phyloP scores from a whole-genome alignment of 2,329 filamentous ascomycete species.

The Colletotrichum scovillei region DNA sequence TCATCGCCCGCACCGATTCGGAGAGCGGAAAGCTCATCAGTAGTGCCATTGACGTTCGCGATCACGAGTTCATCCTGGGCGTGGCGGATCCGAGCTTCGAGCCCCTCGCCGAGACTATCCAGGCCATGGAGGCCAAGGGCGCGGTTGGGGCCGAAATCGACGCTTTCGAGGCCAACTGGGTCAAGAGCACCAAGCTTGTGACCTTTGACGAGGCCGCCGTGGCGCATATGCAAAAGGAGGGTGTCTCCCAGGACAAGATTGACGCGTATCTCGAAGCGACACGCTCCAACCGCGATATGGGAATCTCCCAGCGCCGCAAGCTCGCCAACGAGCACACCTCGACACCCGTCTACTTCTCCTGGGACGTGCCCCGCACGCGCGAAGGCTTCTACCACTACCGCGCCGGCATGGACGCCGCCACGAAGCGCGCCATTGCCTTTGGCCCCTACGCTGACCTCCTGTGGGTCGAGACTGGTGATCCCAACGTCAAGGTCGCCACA shows the following conservation, averaged over 20 bases:
- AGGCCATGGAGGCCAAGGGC: constrained; percentile 87
- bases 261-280: constrained; percentile 75
- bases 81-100: constrained; percentile 79
- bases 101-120: constrained; percentile 87
- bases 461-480: constrained; percentile 96
- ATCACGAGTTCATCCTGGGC: constrained; percentile 97
- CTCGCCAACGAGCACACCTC: constrained; percentile 76
- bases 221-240: constrained; percentile 76
- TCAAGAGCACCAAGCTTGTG: constrained; percentile 84
- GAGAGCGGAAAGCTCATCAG: constrained; percentile 93
- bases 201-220: constrained; percentile 93
- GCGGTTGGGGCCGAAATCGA: constrained; percentile 85
- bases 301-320: constrained; percentile 80
- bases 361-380: constrained; percentile 91
- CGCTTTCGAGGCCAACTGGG: constrained; percentile 86
- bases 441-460: constrained; percentile 93
- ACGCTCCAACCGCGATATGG: constrained; percentile 75
- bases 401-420: constrained; percentile 85
- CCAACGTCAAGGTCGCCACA: constrained; percentile 80
- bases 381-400: constrained; percentile 95
- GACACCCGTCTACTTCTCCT: constrained; percentile 82
- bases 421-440: constrained; percentile 92
- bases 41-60: constrained; percentile 90
- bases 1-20: constrained; percentile 95
- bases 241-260: constrained; percentile 72